These are phyloP conservation scores for Phytophthora sp. DNA, from an alignment of 352 stramenopile genomes.

Conservation along the genomic window DNA sequence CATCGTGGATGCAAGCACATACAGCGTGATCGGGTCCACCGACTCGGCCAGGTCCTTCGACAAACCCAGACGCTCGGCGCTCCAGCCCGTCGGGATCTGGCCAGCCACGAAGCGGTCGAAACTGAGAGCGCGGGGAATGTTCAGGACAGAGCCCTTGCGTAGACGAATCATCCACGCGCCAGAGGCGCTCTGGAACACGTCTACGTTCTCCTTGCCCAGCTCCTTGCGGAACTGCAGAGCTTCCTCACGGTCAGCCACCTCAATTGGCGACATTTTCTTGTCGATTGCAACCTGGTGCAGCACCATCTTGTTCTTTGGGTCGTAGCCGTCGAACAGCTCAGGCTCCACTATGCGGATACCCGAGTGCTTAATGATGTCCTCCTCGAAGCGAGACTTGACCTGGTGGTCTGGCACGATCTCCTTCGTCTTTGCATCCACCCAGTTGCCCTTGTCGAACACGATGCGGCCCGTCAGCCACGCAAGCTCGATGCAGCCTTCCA, in stretches of 20 bases:
- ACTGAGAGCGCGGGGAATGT: conserved; percentile 75
- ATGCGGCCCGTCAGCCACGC: conserved; percentile 88
- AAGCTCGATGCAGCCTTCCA: conserved; percentile 90
- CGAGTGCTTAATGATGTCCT: conserved; percentile 76
- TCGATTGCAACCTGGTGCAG: conserved; percentile 89
- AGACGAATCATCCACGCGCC: conserved; percentile 88
- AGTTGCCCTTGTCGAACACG: conserved; percentile 81
- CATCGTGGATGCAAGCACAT: conserved; percentile 75
- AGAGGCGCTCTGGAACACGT: conserved; percentile 74
- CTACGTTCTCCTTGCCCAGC: conserved; percentile 82
- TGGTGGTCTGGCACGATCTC: conserved; percentile 77
- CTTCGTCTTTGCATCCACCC: conserved; percentile 85
- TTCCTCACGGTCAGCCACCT: conserved; percentile 84
- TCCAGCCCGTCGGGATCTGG: conserved; percentile 91
- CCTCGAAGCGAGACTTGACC: conserved; percentile 85
- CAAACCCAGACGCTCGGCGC: conserved; percentile 77
- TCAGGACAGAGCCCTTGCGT: conserved; percentile 81
- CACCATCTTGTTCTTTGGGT: conserved; percentile 88
- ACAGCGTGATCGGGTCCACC: conserved; percentile 84
- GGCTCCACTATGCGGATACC: conserved; percentile 89
- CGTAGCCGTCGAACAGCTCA: conserved; percentile 88
- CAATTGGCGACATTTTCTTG: conserved; percentile 89
- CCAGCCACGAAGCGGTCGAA: conserved; percentile 90
- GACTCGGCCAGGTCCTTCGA: conserved; percentile 83
- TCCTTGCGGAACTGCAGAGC: conserved; percentile 82